Percentiles rank a stretch among this genome's conserved stretches.
Conservation (phyloP, 2,329 filamentous ascomycete species). For the Monosporascus sp. region DNA sequence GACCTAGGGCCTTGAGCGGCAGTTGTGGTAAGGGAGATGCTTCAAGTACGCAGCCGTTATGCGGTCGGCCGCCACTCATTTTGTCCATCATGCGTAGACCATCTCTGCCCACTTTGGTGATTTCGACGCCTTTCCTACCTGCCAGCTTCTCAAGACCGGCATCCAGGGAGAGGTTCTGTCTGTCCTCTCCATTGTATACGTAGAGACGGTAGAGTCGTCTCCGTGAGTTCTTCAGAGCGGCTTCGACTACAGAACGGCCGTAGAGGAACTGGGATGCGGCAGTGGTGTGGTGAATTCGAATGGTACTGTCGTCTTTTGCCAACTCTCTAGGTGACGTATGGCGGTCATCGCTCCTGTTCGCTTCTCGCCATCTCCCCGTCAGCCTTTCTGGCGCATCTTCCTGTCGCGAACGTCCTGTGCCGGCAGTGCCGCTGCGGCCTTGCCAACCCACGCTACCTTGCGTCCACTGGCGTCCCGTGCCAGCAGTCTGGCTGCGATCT, state of each 20-base stretch:
- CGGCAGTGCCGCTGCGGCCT: too few relatives aligned
- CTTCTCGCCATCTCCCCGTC: background rate
- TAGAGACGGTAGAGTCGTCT: conserved; percentile 83
- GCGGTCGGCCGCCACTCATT: conserved; percentile 75
- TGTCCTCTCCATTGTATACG: conserved; percentile 57
- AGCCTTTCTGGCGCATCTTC: background rate
- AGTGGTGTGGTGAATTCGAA: conserved; percentile 57
- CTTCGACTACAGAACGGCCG: conserved; percentile 72
- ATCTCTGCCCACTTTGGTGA: conserved; percentile 50
- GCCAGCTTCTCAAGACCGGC: conserved; percentile 41
- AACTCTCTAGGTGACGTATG: conserved; percentile 4
- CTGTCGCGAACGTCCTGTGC: too few relatives aligned
- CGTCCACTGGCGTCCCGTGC: too few relatives aligned
- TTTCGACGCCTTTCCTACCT: conserved; percentile 40
- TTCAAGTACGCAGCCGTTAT: conserved; percentile 88
- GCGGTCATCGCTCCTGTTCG: background rate
- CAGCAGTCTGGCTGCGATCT: too few relatives aligned
- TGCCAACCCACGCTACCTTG: too few relatives aligned
- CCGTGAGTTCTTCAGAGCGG: conserved; percentile 61
- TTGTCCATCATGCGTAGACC: conserved; percentile 71
- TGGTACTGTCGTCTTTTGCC: conserved; percentile 22
- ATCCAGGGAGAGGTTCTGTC: conserved; percentile 43
- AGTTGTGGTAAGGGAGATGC: conserved; percentile 73
- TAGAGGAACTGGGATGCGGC: conserved; percentile 90
- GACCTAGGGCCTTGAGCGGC: conserved; percentile 56